Evolutionary conservation across 179 eudicot species (phyloP), one percentile per base, ranked within the genome.

Genomic region (Vitellaria paradoxa): DNA sequence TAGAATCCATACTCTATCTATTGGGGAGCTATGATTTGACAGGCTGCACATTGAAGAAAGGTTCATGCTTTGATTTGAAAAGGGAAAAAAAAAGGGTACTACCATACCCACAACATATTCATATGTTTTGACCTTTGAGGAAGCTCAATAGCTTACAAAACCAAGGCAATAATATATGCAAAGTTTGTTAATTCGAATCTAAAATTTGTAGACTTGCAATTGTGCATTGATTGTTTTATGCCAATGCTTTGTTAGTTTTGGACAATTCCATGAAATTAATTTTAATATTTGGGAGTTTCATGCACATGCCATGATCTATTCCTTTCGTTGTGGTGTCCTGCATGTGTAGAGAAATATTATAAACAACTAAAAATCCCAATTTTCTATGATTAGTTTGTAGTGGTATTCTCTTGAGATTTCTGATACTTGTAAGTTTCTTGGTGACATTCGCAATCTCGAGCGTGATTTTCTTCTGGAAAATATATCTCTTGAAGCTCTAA

Each of bases 341-440:
- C n/a, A n/a, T n/a, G n/a, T n/a, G n/a, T n/a, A n/a, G n/a, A n/a
- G n/a, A n/a, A n/a, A n/a, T n/a, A n/a, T n/a, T n/a, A n/a, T n/a
- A n/a, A n/a, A n/a, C n/a, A n/a, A n/a, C n/a, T n/a, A n/a, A n/a
- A n/a, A n/a, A n/a, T n/a, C n/a, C n/a, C n/a, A n/a, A n/a, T 37
- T n/a, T 50, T 49, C 47, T 20, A 13, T 18, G 42, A 9, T 69
- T 47, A 70, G 12, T 17, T 8, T 26, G 45, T 9, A 70, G 47
- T 40, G 56, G 37, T 50, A 12, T 30, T 76, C 63, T 76, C 20
- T 46, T 65, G 30, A 30, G 60, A 74, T 42, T 57, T 68, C 72
- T 37, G 59, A 23, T 76, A 14, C 68, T 42, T 50, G 75, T 55
- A 50, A 73, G 59, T 63, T 78, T 47, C 45, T 70, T 66, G 26